A percentile compares a stretch with the other conserved stretches of the same genome.
phyloP scores from a whole-genome alignment of 148 eudicot genomes.

The Fagopyrum homotropicum region DNA sequence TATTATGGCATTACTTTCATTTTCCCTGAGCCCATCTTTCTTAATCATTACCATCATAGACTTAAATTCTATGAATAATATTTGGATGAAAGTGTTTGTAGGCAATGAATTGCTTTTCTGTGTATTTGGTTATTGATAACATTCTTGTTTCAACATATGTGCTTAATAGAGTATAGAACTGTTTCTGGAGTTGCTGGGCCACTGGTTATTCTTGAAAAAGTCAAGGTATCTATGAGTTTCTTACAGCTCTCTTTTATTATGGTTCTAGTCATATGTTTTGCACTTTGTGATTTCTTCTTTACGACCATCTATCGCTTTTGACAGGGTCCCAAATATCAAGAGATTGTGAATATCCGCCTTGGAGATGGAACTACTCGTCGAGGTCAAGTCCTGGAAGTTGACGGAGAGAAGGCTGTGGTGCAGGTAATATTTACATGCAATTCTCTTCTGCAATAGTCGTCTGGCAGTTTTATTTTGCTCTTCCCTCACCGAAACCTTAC shows the following conservation, averaged over 20 bases:
- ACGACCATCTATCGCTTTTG: background rate
- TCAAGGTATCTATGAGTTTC: slow-evolving; percentile 51
- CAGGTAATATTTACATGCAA: slow-evolving; percentile 42
- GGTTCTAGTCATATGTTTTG: background rate
- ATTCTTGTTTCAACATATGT: background rate
- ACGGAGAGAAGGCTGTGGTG: slow-evolving; percentile 98
- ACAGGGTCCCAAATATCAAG: slow-evolving; percentile 98
- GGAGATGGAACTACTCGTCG: slow-evolving; percentile 97
- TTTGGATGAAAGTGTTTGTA: too few relatives aligned
- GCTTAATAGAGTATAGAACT: slow-evolving; percentile 43
- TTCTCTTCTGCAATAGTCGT: background rate
- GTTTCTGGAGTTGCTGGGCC: slow-evolving; percentile 68
- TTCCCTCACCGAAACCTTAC: too few relatives aligned
- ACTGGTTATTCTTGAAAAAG: slow-evolving; percentile 61
- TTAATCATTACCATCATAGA: too few relatives aligned
- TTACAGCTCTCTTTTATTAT: background rate
- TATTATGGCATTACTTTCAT: too few relatives aligned
- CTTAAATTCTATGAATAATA: too few relatives aligned
- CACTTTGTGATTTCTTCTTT: background rate
- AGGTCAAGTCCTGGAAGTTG: slow-evolving; percentile 98
- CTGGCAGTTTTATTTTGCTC: too few relatives aligned
- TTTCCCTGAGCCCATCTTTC: too few relatives aligned
- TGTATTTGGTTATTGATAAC: too few relatives aligned
- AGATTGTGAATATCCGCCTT: slow-evolving; percentile 91
- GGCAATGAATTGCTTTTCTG: too few relatives aligned